Evolutionary conservation across 805 yeast genomes (phyloP).

Genomic region (Candida boidinii): DNA sequence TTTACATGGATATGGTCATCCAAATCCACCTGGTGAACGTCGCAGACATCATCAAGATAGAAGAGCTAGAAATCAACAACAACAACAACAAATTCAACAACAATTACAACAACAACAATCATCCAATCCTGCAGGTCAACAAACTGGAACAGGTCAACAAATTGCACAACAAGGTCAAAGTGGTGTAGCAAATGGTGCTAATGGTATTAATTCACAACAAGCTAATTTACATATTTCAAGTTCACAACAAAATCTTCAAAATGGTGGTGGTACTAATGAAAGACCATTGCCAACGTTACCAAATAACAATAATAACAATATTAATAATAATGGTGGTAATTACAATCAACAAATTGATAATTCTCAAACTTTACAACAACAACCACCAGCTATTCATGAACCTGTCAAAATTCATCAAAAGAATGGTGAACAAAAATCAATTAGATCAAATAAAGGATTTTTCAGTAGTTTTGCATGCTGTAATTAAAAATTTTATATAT

Average conservation of each 20-base stretch:
- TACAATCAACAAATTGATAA: conserved; percentile 6
- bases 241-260: conserved; percentile 10
- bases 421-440: conserved; percentile 12
- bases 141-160: conserved; percentile 11
- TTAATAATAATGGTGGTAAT: conserved; percentile 1
- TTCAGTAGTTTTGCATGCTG: neutral
- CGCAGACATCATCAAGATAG: conserved; percentile 33
- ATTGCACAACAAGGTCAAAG: conserved; percentile 3
- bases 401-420: conserved; percentile 15
- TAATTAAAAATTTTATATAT: conserved; percentile 6
- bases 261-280: conserved; percentile 9
- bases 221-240: conserved; percentile 8
- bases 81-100: conserved; percentile 7
- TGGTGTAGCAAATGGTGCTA: conserved; percentile 15
- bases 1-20: conserved; percentile 93
- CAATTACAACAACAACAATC: conserved; percentile 1
- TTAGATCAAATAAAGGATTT: conserved; percentile 6
- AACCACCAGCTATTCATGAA: conserved; percentile 7
- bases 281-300: conserved; percentile 29
- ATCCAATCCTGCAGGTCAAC: conserved; percentile 11
- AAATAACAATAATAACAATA: conserved; percentile 12
- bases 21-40: conserved; percentile 65
- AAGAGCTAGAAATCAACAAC: conserved; percentile 22
- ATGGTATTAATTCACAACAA: conserved; percentile 3
- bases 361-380: conserved; percentile 3